Conservation (phyloP, 179 eudicot species). For the Drosera spatulata region DNA sequence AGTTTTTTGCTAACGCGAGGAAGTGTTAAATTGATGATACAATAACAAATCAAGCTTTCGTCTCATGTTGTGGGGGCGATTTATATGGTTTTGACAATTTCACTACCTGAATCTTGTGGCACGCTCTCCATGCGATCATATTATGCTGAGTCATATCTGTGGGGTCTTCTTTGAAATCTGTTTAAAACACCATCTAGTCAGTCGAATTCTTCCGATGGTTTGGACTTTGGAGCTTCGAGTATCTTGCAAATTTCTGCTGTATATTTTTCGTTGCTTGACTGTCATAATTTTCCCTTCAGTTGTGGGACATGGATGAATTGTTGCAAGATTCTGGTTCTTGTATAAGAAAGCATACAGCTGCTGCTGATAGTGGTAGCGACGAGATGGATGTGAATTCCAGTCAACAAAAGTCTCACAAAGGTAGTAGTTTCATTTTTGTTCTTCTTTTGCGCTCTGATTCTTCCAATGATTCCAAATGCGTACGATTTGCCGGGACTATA, state of each 20-base stretch:
- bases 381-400: slow-evolving; percentile 63
- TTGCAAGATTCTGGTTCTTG: slow-evolving; percentile 39
- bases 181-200: background rate
- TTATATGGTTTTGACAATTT: too few relatives aligned
- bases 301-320: slow-evolving; percentile 86
- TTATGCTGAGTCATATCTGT: too few relatives aligned
- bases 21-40: too few relatives aligned
- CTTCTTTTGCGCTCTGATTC: too few relatives aligned
- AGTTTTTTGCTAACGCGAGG: too few relatives aligned
- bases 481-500: too few relatives aligned
- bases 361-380: slow-evolving; percentile 42
- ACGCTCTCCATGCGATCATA: too few relatives aligned
- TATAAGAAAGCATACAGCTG: slow-evolving; percentile 24
- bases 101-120: too few relatives aligned
- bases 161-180: background rate
- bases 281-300: slow-evolving; percentile 17
- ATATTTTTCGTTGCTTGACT: slow-evolving; percentile 1
- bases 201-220: background rate
- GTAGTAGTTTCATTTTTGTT: slow-evolving; percentile 13
- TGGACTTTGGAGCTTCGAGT: background rate
- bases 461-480: too few relatives aligned
- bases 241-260: background rate
- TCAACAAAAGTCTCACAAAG: slow-evolving; percentile 34
- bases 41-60: too few relatives aligned
- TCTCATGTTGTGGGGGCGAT: too few relatives aligned